Evolutionary conservation across 2,329 filamentous ascomycete species (phyloP), one percentile per base, ranked within the genome.

Genomic region (Beauveria sp.): DNA sequence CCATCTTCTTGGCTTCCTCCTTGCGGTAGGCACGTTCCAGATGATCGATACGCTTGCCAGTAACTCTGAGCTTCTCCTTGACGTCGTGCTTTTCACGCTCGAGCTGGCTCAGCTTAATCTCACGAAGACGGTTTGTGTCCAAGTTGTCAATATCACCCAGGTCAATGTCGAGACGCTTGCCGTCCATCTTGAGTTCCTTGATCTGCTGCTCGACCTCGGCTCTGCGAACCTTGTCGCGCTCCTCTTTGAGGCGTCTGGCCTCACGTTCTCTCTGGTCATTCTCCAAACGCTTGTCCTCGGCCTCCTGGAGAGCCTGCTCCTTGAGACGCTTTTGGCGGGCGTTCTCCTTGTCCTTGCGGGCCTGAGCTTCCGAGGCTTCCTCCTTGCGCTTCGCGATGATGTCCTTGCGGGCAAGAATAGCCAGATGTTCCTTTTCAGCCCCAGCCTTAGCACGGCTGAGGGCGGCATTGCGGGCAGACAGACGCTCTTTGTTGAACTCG

Each of bases 51-150:
- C 94, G 89, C 85, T 97, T 97, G 74, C 89, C 91, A 63, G 92
- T 96, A 69, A 96, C 86, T 69, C 92, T 88, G 58, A 97, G 85
- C 73, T 90, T 91, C 77, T 97, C 92, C 65, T 90, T 91, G 67
- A 97, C 87, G 71, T 94, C 92, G 71, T 93, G 96, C 88, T 97
- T 99, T 81, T 97, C 94, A 69, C 93, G 92, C 79, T 97, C 94
- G 12, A 99, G 85, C 76, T 96, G 93, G 63, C 91, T 89, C 62
- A 99, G 84, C 82, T 97, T 97, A 79, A 99, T 89, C 67, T 90
- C 89, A 73, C 94, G 92, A 68, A 99, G 90, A 65, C 89, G 88
- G 75, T 91, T 92, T 74, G 87, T 90, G 75, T 97, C 92, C 61
- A 97, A 84, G 66, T 90, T 90, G 64, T 94, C 88, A 60, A 97